Conservation (phyloP, 2,329 filamentous ascomycete genomes). For the Fusarium fujikuroi region DNA sequence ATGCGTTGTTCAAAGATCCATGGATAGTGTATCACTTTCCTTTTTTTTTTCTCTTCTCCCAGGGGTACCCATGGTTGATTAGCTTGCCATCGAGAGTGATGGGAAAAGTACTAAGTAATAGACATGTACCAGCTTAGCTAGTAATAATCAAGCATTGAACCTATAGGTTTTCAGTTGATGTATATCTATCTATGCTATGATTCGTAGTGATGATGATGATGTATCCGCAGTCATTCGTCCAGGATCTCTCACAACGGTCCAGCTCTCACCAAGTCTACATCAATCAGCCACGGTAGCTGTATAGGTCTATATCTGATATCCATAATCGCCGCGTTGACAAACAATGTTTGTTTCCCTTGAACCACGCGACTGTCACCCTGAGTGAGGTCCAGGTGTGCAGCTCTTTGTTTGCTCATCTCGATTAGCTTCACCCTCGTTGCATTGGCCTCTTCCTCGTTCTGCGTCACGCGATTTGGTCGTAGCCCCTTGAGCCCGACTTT, state of each 20-base stretch:
- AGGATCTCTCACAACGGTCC: not conserved
- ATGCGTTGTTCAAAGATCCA: conserved; percentile 1
- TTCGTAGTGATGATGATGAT: not conserved
- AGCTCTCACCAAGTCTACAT: conserved; percentile 55
- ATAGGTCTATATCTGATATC: conserved; percentile 52
- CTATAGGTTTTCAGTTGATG: not conserved
- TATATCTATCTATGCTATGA: not conserved
- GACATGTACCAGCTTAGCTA: conserved; percentile 22
- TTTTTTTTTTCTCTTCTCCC: not conserved
- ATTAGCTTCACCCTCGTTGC: conserved; percentile 30
- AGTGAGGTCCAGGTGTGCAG: conserved; percentile 52
- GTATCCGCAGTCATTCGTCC: not conserved
- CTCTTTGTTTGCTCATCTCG: conserved; percentile 44
- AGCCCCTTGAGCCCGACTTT: conserved; percentile 50
- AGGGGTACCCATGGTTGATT: not conserved
- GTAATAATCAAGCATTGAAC: conserved; percentile 17
- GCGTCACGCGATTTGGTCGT: conserved; percentile 30
- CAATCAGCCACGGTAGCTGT: conserved; percentile 65
- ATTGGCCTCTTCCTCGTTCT: conserved; percentile 20
- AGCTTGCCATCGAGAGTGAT: conserved; percentile 9
- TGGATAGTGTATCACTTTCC: conserved; percentile 5
- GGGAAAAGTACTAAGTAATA: conserved; percentile 34
- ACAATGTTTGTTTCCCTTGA: conserved; percentile 62
- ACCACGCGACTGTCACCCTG: conserved; percentile 47
- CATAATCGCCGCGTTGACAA: conserved; percentile 69